phyloP scores from a whole-genome alignment of 2,329 filamentous ascomycete species.

The Penicillium digitatum region DNA sequence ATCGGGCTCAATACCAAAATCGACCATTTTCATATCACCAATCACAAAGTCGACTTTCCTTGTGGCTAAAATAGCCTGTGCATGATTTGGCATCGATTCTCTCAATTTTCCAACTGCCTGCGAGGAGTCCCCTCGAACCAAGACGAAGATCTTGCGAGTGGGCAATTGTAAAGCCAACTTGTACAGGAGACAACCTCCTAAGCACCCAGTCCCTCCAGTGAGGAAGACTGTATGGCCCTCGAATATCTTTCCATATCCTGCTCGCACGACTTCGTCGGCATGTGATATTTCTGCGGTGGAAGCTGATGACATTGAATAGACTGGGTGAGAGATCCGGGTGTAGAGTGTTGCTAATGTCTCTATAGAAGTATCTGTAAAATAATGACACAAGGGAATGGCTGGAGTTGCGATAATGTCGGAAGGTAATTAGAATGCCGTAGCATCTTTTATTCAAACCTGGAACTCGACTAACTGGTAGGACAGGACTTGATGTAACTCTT shows the following conservation, averaged over 20 bases:
- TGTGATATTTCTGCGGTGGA: constrained; percentile 5
- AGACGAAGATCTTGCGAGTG: constrained; percentile 30
- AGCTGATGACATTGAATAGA: constrained; percentile 8
- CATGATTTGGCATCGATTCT: constrained; percentile 29
- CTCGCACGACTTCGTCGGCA: constrained; percentile 20
- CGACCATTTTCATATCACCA: constrained; percentile 26
- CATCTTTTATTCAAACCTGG: background rate
- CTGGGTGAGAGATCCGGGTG: too few relatives aligned
- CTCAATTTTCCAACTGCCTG: constrained; percentile 29
- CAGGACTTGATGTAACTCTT: constrained; percentile 2
- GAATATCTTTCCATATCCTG: constrained; percentile 27
- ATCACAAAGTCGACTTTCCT: constrained; percentile 29
- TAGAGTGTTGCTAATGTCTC: background rate
- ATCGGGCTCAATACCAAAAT: constrained; percentile 25
- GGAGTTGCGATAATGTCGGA: background rate
- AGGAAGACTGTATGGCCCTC: constrained; percentile 29
- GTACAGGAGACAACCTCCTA: constrained; percentile 34
- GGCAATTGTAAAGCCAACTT: constrained; percentile 33
- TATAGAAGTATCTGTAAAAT: background rate
- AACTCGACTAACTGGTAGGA: constrained; percentile 1
- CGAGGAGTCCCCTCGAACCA: constrained; percentile 25
- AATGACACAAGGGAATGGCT: background rate
- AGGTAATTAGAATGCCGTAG: background rate
- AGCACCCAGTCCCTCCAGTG: constrained; percentile 31
- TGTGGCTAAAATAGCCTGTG: constrained; percentile 23